Base-by-base conservation (phyloP, 768 basidiomycete genomes). In the Pholiota microspora region DNA sequence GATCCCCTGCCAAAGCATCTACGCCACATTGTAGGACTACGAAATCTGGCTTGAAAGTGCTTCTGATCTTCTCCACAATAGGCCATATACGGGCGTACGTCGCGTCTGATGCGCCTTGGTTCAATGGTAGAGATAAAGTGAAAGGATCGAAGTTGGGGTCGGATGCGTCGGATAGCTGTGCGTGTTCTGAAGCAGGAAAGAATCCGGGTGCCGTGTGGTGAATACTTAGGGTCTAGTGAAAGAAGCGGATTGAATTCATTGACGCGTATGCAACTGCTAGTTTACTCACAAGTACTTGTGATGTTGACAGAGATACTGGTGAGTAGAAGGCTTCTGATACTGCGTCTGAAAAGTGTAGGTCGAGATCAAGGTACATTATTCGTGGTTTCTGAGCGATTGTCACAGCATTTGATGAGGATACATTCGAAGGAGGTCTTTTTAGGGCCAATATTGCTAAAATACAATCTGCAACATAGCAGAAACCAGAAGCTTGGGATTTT, bases 391-490 rank as follows among this genome's bases (percentile, higher is more conserved):
- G 44, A 5, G 24, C 7, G 4, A 18, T 9, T 3, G 65, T 28
- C 27, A 55, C 47, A 10, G 31, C 51, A 40, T 23, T 52, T 16
- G 29, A 56, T 44, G 5, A 21, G n/a, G 55, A 18, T 49, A 32
- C 9, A 27, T 46, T 31, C 34, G 18, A 24, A 28, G 31, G 23
- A 15, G 66, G 38, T n/a, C 63, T 76, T 59, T 81, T 84, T 38
- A 97, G 77, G 3, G 80, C 73, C 53, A 95, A 79, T 54, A 97
- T 84, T 0, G 88, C 88, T 1, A 98, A 79, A 8, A 94, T 81
- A 51, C 88, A 85, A 65, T 98, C 95, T 1, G 92, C 89, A 18
- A 98, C 89, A 65, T 97, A 98, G 74, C 95, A 98, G 70, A 91
- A 98, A 0, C 95, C 95, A 3, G 89, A 84, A 0, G 94, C 94